Conservation (phyloP, 2,329 filamentous ascomycete genomes). For the Diplodia corticola region DNA sequence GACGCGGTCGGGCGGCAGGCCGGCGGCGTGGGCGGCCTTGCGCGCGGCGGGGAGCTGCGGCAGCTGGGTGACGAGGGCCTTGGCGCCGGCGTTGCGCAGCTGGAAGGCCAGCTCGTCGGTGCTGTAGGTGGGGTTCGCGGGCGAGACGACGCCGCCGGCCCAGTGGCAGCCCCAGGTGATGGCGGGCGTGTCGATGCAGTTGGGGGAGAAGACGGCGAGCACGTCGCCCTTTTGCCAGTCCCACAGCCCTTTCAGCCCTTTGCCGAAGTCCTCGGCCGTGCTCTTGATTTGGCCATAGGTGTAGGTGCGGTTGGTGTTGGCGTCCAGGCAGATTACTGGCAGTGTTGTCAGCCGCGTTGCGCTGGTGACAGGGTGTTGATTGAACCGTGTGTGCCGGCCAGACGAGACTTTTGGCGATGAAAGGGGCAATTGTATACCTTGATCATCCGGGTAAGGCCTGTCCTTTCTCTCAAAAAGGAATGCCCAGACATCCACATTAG, state of each 20-base stretch:
- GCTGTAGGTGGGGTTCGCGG: slow-evolving; percentile 86
- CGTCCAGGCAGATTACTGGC: slow-evolving; percentile 75
- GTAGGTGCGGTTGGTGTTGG: slow-evolving; percentile 67
- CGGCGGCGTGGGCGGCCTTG: slow-evolving; percentile 68
- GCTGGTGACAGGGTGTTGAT: slow-evolving; percentile 25
- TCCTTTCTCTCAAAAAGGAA: slow-evolving; percentile 73
- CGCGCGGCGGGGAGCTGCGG: slow-evolving; percentile 64
- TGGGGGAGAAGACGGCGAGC: slow-evolving; percentile 78
- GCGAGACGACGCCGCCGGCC: slow-evolving; percentile 80
- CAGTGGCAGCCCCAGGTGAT: slow-evolving; percentile 78
- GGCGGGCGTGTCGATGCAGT: slow-evolving; percentile 78
- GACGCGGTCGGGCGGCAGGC: slow-evolving; percentile 70
- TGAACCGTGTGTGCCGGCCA: not conserved
- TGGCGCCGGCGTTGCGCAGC: slow-evolving; percentile 74
- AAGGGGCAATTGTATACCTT: slow-evolving; percentile 54
- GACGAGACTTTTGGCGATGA: slow-evolving; percentile 24
- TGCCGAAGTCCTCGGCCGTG: slow-evolving; percentile 73
- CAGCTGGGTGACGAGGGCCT: slow-evolving; percentile 72
- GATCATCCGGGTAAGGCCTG: slow-evolving; percentile 67
- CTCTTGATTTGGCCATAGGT: slow-evolving; percentile 68
- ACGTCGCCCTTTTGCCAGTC: slow-evolving; percentile 83
- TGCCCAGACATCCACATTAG: slow-evolving; percentile 74
- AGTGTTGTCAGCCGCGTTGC: not conserved
- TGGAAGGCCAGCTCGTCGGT: slow-evolving; percentile 81
- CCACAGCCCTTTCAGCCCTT: slow-evolving; percentile 72